phyloP scores from a whole-genome alignment of 805 yeast genomes.

The Candida glaebosa region DNA sequence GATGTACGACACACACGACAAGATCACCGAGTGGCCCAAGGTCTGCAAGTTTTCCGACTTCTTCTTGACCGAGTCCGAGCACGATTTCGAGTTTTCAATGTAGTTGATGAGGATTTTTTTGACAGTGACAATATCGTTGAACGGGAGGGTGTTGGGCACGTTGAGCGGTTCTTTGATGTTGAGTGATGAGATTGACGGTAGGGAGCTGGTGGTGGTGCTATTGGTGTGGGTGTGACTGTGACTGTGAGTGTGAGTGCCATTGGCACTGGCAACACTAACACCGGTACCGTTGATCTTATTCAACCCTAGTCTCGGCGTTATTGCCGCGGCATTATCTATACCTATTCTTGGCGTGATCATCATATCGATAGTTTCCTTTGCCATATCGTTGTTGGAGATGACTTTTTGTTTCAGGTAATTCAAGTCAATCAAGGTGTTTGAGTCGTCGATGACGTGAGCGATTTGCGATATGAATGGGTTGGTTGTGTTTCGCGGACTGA shows the following conservation, averaged over 20 bases:
- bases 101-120: constrained; percentile 20
- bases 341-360: constrained; percentile 42
- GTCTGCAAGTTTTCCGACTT: constrained; percentile 46
- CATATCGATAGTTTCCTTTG: constrained; percentile 46
- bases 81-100: constrained; percentile 62
- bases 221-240: too few relatives aligned
- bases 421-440: constrained; percentile 27
- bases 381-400: constrained; percentile 31
- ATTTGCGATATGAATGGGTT: constrained; percentile 32
- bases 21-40: constrained; percentile 56
- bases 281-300: too few relatives aligned
- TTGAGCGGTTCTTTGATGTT: background rate
- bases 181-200: constrained; percentile 7
- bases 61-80: constrained; percentile 43
- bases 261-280: too few relatives aligned
- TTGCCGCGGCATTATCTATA: too few relatives aligned
- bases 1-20: constrained; percentile 55
- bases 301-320: constrained; percentile 1
- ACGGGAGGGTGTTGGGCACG: background rate
- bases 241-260: too few relatives aligned
- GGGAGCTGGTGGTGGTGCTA: background rate
- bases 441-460: constrained; percentile 29
- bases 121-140: background rate
- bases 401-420: constrained; percentile 28
- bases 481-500: constrained; percentile 1